Evolutionary conservation across 352 stramenopile genomes (phyloP), one percentile per base, ranked within the genome.

Genomic region (Globisporangium cederbergense): DNA sequence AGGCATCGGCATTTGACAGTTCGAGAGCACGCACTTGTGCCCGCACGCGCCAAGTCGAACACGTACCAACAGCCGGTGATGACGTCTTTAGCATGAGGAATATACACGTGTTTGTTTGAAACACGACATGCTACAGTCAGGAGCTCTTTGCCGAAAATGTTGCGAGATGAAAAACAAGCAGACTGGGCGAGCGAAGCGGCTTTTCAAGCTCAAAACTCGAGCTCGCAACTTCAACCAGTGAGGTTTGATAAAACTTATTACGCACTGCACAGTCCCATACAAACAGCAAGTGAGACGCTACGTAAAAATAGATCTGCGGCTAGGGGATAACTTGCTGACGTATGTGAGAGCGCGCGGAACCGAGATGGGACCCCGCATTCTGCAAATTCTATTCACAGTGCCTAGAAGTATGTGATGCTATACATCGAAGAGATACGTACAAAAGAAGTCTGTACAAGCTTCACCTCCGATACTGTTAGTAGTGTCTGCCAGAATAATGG

Each of bases 231-330:
- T 49, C 43, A 49, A 49, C 43, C 43, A 47, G 42, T 2, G 25
- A 28, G 14, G n/a, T 47, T 47, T 47, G 42, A 47, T 47, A 47
- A 47, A 47, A 47, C 4, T 5, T n/a, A 2, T 13, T n/a, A 14
- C 38, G 38, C 9, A 45, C 25, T 28, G 25, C 25, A 28, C 25
- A 28, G 25, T 47, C 18, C 5, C 43, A 22, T 49, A 49, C 43
- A 49, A 49, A 49, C 16, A 49, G 43, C 43, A 49, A 49, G 18
- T 49, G 43, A 49, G 43, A 49, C 16, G 43, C 14, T 49, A 49
- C 43, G 43, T 49, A 49, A 10, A 49, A 49, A 49, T 49, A 49
- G 7, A 4, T 49, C 13, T 49, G 43, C 8, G 43, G 43, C 6
- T 49, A 49, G 43, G 43, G 43, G 43, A 22, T 9, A 2, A 22